Evolutionary conservation across 768 basidiomycete genomes (phyloP).

Genomic region (Sistotremastrum suecicum): DNA sequence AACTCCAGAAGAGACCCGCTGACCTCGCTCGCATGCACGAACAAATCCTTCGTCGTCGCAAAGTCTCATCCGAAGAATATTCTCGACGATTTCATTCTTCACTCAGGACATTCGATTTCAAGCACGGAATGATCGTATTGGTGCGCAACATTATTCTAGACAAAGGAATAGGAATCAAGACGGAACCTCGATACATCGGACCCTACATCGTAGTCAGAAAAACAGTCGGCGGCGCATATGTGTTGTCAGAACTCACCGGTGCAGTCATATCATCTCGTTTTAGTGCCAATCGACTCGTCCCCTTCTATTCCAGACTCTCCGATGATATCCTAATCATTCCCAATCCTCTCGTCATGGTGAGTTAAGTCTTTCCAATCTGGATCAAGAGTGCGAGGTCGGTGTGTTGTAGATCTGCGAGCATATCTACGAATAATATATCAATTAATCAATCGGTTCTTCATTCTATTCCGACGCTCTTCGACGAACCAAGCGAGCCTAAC

Average conservation of each 20-base stretch:
- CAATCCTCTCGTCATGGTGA: no score
- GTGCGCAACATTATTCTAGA: constrained; percentile 11
- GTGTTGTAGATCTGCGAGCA: constrained; percentile 30
- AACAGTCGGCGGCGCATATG: constrained; percentile 13
- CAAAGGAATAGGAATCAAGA: no score
- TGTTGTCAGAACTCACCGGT: constrained; percentile 15
- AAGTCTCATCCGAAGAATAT: constrained; percentile 5
- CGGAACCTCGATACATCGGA: constrained; percentile 12
- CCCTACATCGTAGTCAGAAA: constrained; percentile 13
- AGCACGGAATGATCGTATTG: constrained; percentile 15
- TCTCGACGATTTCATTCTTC: constrained; percentile 5
- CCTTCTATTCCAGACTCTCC: no score
- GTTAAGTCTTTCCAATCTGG: no score
- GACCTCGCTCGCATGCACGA: constrained; percentile 4
- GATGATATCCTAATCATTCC: no score
- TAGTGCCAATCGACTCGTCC: no score
- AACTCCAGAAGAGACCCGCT: constrained; percentile 5
- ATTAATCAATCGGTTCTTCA: constrained; percentile 25
- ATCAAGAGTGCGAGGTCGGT: no score
- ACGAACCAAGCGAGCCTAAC: no score
- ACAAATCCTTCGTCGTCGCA: constrained; percentile 3
- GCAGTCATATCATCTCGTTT: constrained; percentile 1
- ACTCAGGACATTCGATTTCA: constrained; percentile 15
- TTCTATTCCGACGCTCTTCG: no score
- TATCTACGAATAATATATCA: constrained; percentile 49